Base-by-base conservation (phyloP, 306 rosid genomes). In the Gastrolobium villosum region DNA sequence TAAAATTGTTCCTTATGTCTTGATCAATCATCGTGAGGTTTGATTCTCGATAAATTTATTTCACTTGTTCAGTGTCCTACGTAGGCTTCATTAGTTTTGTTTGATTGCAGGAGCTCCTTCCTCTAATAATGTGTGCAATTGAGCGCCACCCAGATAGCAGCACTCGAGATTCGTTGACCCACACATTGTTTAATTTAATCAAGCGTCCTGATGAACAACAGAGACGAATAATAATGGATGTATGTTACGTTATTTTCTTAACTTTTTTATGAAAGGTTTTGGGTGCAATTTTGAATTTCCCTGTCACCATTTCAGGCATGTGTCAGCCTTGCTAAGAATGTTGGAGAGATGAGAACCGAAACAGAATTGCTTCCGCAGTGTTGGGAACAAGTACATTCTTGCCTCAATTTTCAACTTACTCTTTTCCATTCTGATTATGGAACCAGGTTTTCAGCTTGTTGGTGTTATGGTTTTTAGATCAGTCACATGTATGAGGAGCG, bases 21-120 rank as follows among this genome's bases (percentile, higher is more conserved):
- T 95, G 87, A 95, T 95, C 88, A 95, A 95, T 81, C 99, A 95
- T 83, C 97, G 99, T 1, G 99, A 95, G 99, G 98, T 95, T 79
- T 69, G 83, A 34, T 70, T 77, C 14, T 81, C 26, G 10, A 41
- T 37, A 40, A 26, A 28, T 80, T 34, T 14, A 64, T 37, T 81
- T 69, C 13, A 50, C 41, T 39, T 54, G 31, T 67, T 56, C 52
- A 28, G 34, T 26, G 7, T 74, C 76, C 74, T 76, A 14, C 28
- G 30, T 61, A 46, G 80, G 39, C 71, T 67, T 34, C 56, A 59
- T 70, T 45, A 46, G 10, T 15, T 11, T 87, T 82, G 37, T 81
- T 59, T 82, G 59, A 54, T 62, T 75, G 75, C 87, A 95, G 98
- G 98, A 95, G 82, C 96, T 95, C 82, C 98, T 95, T 88, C 99